Evolutionary conservation across 2,329 filamentous ascomycete genomes (phyloP), one percentile per base, ranked within the genome.

Genomic region (Arthrinium phaeospermum): DNA sequence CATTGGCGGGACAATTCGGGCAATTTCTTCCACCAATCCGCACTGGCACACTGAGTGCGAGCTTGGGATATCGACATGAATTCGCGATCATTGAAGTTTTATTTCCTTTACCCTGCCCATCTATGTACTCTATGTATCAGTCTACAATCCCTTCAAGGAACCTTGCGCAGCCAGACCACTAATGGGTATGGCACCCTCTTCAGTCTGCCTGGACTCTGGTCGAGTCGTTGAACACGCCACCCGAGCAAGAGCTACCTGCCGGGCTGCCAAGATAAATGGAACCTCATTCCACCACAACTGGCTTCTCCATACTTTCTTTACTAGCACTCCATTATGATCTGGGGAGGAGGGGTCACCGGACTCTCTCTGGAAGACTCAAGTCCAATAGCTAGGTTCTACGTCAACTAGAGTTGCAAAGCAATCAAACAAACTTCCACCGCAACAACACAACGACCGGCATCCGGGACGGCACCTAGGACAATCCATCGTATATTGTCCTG

Each of bases 1-100:
- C 34, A 69, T 69, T 71, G 71, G 67, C 46, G 71, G 71, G 47
- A 71, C 22, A 71, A 71, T 37, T 34, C 27, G 27, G 37, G 19
- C 14, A 16, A 41, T 19, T 71, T 69, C 19, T 69, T 53, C 57
- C 57, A 64, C 57, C 57, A 64, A 41, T 64, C 13, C 19, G 10
- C 30, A 24, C n/a, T 64, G 19, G 8, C 22, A n/a, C 34, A 41
- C 53, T 13, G 57, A 30, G 27, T 30, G 27, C 27, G 27, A 7
- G 14, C 22, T 37, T 41, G 10, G 34, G 4, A 41, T 64, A 10
- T 57, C 24, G 49, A 51, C 49, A 51, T 51, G 37, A 27, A 49
- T 12, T 16, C 27, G 51, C 51, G 51, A 57, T 57, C 24, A 30
- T 34, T 34, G 27, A 30, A 57, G 27, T 22, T 10, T 22, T 10